These are phyloP conservation scores for Eucalyptus sp. DNA, from an alignment of 345 rosid species.

Conservation along the genomic window DNA sequence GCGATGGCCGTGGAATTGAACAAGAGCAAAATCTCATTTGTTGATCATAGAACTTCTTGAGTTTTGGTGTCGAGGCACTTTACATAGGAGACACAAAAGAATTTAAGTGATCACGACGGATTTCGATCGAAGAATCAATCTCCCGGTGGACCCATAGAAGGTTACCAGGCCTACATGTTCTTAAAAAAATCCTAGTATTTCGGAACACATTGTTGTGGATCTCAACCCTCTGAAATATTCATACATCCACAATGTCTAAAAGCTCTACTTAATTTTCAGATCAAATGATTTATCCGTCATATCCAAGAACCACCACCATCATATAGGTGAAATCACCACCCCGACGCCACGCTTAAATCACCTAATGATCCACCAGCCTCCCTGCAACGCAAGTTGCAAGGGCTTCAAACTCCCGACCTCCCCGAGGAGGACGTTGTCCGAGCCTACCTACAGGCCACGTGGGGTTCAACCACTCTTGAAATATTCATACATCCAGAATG, in stretches of 20 bases:
- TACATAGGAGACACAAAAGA: neutral
- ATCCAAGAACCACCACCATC: neutral
- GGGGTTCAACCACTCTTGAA: too few relatives aligned
- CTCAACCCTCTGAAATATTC: neutral
- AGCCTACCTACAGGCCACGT: too few relatives aligned
- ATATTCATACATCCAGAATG: neutral
- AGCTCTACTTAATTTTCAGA: neutral
- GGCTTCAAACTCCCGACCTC: too few relatives aligned
- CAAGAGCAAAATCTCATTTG: neutral
- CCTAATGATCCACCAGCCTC: too few relatives aligned
- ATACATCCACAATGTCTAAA: neutral
- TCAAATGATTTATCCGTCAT: neutral
- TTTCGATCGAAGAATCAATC: neutral
- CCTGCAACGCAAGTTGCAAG: too few relatives aligned
- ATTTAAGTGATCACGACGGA: fast-evolving
- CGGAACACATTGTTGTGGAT: neutral
- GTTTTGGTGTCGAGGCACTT: neutral
- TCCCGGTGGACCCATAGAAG: neutral
- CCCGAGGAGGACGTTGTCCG: too few relatives aligned
- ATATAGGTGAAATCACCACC: neutral
- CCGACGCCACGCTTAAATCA: too few relatives aligned
- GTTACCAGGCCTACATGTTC: neutral
- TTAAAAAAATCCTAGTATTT: neutral
- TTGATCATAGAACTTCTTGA: fast-evolving
- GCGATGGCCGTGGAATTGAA: neutral